Evolutionary conservation across 2,329 filamentous ascomycete species (phyloP), one percentile per base, ranked within the genome.

Genomic region (Colletotrichum sp.): DNA sequence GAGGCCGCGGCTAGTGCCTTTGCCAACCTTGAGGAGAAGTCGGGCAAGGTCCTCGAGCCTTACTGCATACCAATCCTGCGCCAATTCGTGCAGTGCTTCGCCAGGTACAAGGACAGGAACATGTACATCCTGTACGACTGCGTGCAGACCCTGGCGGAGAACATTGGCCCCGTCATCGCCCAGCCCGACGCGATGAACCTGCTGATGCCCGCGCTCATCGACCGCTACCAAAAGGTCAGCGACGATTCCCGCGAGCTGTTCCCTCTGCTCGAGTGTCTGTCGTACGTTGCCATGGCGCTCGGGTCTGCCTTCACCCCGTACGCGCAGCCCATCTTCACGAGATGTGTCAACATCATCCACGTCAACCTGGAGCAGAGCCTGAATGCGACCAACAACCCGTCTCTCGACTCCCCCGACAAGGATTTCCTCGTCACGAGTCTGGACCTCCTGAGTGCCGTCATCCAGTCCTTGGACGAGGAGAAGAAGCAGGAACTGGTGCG

Each of bases 121-220:
- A 98, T 99, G 92, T 98, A 98, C 87, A 98, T 99, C 71, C 91
- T 99, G 39, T 99, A 99, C 87, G 97, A 99, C 86, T 99, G 97
- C 84, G 95, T 99, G 39, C 97, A 99, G 87, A 99, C 97, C 1
- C 89, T 99, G 73, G 97, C 97, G 5, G 97, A 99, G 84, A 94
- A 95, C 82, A 94, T 99, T 71, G 96, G 95, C 13, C 92, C 94
- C 8, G 92, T 94, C 39, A 89, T 99, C 78, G 94, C 95, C n/a
- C 90, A 92, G 77, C 94, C 94, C 8, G 92, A 96, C 69, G 91
- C 98, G n/a, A 93, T 96, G 55, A 91, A 94, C 78, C 90, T 95
- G 79, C 90, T 99, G 75, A 99, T 99, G 96, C 96, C 97, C 28
- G 95, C 96, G 15, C 90, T 99, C 62, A 96, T 98, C 78, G 90